These are phyloP conservation scores for Pseudogymnoascus sp. DNA, from an alignment of 2,329 filamentous ascomycete genomes.

Conservation along the genomic window DNA sequence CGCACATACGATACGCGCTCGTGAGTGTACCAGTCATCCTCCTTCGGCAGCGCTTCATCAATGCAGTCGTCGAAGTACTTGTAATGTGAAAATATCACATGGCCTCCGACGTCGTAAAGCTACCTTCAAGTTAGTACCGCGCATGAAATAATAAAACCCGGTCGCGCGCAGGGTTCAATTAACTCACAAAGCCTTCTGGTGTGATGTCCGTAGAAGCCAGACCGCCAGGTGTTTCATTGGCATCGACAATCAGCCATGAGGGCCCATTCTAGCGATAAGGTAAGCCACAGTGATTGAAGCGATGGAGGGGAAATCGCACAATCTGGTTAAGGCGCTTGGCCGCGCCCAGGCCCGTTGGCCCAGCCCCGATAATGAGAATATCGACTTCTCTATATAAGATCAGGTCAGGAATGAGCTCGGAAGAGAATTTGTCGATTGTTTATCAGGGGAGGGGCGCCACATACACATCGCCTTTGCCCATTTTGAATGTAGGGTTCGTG, in stretches of 20 bases:
- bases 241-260: conserved; percentile 94
- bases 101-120: conserved; percentile 97
- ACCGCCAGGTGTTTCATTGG: conserved; percentile 85
- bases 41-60: conserved; percentile 88
- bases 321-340: conserved; percentile 97
- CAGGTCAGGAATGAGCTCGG: not conserved
- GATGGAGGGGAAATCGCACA: conserved; percentile 39
- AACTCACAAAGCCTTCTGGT: conserved; percentile 90
- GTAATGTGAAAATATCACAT: conserved; percentile 99
- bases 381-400: conserved; percentile 62
- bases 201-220: conserved; percentile 93
- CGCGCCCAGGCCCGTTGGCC: conserved; percentile 93
- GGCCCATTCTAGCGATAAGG: conserved; percentile 59
- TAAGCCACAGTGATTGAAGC: conserved; percentile 15
- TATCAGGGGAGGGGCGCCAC: not conserved
- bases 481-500: not conserved
- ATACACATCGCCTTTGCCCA: conserved; percentile 9
- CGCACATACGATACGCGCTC: conserved; percentile 98
- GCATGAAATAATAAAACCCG: conserved; percentile 8
- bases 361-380: conserved; percentile 95
- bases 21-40: conserved; percentile 94
- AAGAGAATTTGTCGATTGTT: not conserved
- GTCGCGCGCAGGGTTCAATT: conserved; percentile 8
- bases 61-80: conserved; percentile 99
- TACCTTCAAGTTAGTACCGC: conserved; percentile 33